Base-by-base conservation (phyloP, 2,329 filamentous ascomycete species). In the Alternaria sp. region DNA sequence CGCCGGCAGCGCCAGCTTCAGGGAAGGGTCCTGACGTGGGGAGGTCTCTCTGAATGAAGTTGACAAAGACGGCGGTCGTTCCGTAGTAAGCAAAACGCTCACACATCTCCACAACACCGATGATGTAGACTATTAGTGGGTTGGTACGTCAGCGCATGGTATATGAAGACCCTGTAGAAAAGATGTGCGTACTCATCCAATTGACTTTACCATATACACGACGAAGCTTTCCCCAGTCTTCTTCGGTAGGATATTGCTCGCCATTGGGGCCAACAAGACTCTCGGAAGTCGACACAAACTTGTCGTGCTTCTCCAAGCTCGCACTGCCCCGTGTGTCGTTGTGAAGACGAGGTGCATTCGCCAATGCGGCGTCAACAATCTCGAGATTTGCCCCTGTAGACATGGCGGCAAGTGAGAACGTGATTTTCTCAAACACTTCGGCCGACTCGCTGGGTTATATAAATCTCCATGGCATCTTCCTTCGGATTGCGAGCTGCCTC, bases 21-120 rank as follows among this genome's bases (percentile, higher is more conserved):
- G 85, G 76, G 82, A 85, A 63, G 81, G 52, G 80, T 78, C 71
- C 86, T 66, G 64, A 80, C 77, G 55, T 83, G 83, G 55, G 84
- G 79, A 74, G 82, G 44, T 83, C 81, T 66, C 87, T 82, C 52
- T 75, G 73, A 17, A 78, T 77, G 65, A 78, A 72, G 50, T 78
- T 78, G 54, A 75, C 71, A 36, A 77, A 61, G 2, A 61, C 59
- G 4, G 59, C 59, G 6, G 71, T 76, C 19, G 74, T 77, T 19
- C 74, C 75, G 58, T 77, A 76, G 53, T 75, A 76, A 8, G 75
- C 71, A 11, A 78, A 71, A 17, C 72, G 67, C 60, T 78, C 76
- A 44, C 68, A 69, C 59, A 77, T 71, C 32, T 77, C 75, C 25
- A 78, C 68, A 40, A 77, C 63, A 15, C 70, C 74, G 49, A 77